A percentile compares a stretch with the other conserved stretches of the same genome.
These are phyloP conservation scores for Microsporum audouinii DNA, from an alignment of 2,329 filamentous ascomycete species.

Conservation along the genomic window DNA sequence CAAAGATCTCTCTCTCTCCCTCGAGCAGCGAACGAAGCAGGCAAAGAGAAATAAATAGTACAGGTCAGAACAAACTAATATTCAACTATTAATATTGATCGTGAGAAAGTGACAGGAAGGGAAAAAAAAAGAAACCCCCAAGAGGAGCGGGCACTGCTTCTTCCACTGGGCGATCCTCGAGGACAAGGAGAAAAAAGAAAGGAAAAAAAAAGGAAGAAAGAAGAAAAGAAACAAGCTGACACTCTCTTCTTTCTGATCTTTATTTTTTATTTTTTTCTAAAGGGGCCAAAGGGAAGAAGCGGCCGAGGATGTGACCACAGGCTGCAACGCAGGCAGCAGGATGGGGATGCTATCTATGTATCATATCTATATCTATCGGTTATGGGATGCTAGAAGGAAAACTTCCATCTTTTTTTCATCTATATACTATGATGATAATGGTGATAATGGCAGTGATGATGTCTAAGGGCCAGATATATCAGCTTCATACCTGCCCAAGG, in stretches of 20 bases:
- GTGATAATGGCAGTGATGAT: no score
- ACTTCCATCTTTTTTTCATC: no score
- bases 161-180: not conserved
- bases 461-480: not conserved
- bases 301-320: slow-evolving; percentile 2
- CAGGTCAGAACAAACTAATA: not conserved
- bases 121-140: not conserved
- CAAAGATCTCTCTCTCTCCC: no score
- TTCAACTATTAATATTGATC: not conserved
- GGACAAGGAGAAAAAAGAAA: not conserved
- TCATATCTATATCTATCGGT: not conserved
- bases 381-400: no score
- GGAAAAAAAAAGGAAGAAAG: not conserved
- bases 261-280: not conserved
- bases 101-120: not conserved
- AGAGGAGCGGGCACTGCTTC: not conserved
- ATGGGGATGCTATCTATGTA: not conserved
- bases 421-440: no score
- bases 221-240: not conserved
- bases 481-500: slow-evolving; percentile 24
- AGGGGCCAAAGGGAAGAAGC: not conserved
- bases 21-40: not conserved
- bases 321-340: not conserved
- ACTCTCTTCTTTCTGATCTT: not conserved
- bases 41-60: not conserved